Conservation (phyloP, 2,329 filamentous ascomycete genomes). For the Pseudocercospora eumusae region DNA sequence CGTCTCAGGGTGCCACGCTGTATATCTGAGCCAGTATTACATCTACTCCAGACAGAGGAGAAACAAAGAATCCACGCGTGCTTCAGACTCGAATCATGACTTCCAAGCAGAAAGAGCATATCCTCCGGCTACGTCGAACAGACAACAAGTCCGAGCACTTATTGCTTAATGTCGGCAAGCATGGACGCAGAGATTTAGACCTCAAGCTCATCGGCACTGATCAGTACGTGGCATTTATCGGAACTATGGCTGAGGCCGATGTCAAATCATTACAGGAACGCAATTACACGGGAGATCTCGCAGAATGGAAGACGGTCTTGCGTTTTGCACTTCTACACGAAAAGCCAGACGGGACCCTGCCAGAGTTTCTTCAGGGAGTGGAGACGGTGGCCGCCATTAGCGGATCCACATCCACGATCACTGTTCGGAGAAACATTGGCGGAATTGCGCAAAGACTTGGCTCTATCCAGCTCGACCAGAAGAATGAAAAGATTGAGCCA, state of each 20-base stretch:
- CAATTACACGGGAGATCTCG: constrained; percentile 57
- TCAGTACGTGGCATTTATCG: constrained; percentile 60
- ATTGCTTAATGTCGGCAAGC: constrained; percentile 60
- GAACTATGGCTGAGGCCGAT: constrained; percentile 61
- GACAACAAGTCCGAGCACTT: constrained; percentile 47
- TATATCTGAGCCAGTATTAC: background rate
- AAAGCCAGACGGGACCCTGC: constrained; percentile 44
- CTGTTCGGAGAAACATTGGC: constrained; percentile 64
- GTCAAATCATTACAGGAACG: constrained; percentile 56
- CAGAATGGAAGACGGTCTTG: constrained; percentile 69
- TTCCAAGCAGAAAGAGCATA: constrained; percentile 29
- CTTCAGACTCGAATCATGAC: constrained; percentile 13
- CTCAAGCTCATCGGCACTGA: constrained; percentile 70
- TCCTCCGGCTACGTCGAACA: constrained; percentile 62
- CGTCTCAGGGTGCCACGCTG: background rate
- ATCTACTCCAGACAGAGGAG: background rate
- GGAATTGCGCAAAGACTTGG: constrained; percentile 75
- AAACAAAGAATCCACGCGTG: background rate
- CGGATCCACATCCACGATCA: constrained; percentile 59
- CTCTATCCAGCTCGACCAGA: constrained; percentile 52
- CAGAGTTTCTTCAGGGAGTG: constrained; percentile 55
- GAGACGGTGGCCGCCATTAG: constrained; percentile 60
- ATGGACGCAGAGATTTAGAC: constrained; percentile 59
- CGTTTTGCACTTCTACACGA: constrained; percentile 56
- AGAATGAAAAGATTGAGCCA: constrained; percentile 60